Evolutionary conservation across 257 asterid species (phyloP), one percentile per base, ranked within the genome.

Genomic region (Thymus mandschuricus): DNA sequence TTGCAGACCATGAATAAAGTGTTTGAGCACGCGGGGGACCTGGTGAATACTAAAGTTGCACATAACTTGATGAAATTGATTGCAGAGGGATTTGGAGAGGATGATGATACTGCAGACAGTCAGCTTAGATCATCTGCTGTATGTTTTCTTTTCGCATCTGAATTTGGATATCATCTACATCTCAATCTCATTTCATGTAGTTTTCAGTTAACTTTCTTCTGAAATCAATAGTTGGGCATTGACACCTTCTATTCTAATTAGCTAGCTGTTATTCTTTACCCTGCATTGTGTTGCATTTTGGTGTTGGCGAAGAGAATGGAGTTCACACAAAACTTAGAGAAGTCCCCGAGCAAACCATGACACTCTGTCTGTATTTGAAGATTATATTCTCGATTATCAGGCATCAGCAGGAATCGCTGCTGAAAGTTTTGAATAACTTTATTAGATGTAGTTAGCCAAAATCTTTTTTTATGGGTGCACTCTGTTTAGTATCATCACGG

Each of bases 81-180:
- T 80, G 97, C 98, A 28, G 98, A 95, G 80, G 98, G 99, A 75
- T 95, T 95, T 80, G 96, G 98, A 43, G 97, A 85, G 83, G 98
- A 92, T 64, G 90, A 95, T 81, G 84, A 81, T 70, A 78, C 89
- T 75, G 91, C 97, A 72, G 98, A 95, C 59, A 87, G 84, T 77
- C 95, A 83, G 86, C 95, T 95, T 76, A 86, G 97, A 86, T 92
- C 96, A 58, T 92, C 98, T n/a, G 99, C 99, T 73, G 99, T 94
- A 94, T 70, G 95, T 81, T 72, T 66, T 70, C 66, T 74, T 66
- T 76, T 51, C 57, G 60, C 48, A 46, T 77, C 81, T 76, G 38
- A 61, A 28, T 76, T 66, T 62, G 21, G 56, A 64, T 52, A 56
- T 77, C 33, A 67, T 57, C 62, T 61, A 27, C 11, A 5, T 60